These are phyloP conservation scores for Tylopilus subfusipes DNA, from an alignment of 768 basidiomycete species.

Conservation along the genomic window DNA sequence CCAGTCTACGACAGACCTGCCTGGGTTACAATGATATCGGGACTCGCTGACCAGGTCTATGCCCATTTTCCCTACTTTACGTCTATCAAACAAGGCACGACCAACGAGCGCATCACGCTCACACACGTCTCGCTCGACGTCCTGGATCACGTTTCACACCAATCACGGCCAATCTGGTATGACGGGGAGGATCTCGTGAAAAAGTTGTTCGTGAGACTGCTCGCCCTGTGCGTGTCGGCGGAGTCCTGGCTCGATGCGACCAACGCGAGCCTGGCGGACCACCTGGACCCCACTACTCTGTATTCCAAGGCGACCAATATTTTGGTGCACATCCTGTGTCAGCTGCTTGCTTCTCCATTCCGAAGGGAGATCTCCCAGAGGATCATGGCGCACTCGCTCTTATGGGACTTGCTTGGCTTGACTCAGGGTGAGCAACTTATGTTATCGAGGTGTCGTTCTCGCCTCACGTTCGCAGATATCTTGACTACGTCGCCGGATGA, in stretches of 20 bases:
- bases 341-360: slow-evolving; percentile 23
- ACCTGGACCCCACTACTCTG: slow-evolving; percentile 46
- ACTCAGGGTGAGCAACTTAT: not conserved
- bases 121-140: slow-evolving; percentile 53
- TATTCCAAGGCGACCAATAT: slow-evolving; percentile 45
- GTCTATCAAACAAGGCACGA: slow-evolving; percentile 46
- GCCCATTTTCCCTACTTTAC: slow-evolving; percentile 53
- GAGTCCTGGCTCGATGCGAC: slow-evolving; percentile 58
- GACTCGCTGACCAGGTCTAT: slow-evolving; percentile 52
- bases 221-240: slow-evolving; percentile 52
- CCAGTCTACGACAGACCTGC: slow-evolving; percentile 35
- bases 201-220: slow-evolving; percentile 47
- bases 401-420: slow-evolving; percentile 22
- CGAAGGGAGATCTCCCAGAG: slow-evolving; percentile 20
- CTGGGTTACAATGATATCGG: slow-evolving; percentile 51
- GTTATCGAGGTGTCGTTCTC: not conserved
- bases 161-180: slow-evolving; percentile 49
- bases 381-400: slow-evolving; percentile 16
- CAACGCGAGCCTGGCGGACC: slow-evolving; percentile 35
- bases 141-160: slow-evolving; percentile 47
- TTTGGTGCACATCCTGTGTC: slow-evolving; percentile 43
- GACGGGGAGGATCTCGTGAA: slow-evolving; percentile 43
- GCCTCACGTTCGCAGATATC: slow-evolving; percentile 31
- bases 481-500: slow-evolving; percentile 33
- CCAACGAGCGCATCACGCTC: slow-evolving; percentile 56